Evolutionary conservation across 1,139 yeast genomes (phyloP).

Genomic region (Lodderomyces pseudojiufengensis): DNA sequence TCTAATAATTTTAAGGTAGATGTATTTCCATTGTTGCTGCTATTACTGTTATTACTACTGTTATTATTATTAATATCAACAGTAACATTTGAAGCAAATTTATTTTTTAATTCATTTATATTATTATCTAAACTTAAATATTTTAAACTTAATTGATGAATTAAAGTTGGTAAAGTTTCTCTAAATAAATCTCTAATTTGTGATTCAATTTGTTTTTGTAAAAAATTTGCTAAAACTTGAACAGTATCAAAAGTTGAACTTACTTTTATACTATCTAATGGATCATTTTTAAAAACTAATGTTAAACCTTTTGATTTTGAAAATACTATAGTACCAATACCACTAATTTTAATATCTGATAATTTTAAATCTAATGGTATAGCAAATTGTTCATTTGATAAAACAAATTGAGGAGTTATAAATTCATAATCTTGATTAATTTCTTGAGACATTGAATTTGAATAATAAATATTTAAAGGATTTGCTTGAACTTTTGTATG

Average conservation of each 20-base stretch:
- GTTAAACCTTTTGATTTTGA: conserved; percentile 81
- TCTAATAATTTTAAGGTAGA: conserved; percentile 11
- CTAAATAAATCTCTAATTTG: conserved; percentile 78
- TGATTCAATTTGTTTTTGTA: conserved; percentile 78
- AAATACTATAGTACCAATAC: conserved; percentile 82
- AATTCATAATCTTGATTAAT: conserved; percentile 27
- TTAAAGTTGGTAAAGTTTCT: conserved; percentile 77
- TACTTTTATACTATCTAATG: conserved; percentile 76
- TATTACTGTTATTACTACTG: neutral
- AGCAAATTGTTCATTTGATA: conserved; percentile 67
- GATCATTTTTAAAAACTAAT: conserved; percentile 83
- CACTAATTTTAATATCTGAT: conserved; percentile 68
- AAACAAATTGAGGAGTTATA: conserved; percentile 62
- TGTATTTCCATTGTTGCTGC: conserved; percentile 1
- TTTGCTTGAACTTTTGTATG: conserved; percentile 85
- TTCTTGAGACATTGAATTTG: conserved; percentile 39
- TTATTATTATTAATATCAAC: neutral
- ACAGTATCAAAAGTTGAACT: conserved; percentile 83
- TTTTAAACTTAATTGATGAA: conserved; percentile 70
- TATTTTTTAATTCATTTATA: conserved; percentile 12
- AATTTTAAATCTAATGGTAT: conserved; percentile 76
- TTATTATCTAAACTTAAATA: conserved; percentile 44
- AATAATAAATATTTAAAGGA: conserved; percentile 67
- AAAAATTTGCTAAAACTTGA: conserved; percentile 74
- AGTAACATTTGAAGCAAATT: conserved; percentile 8